A percentile compares a stretch with the other conserved stretches of the same genome.
phyloP scores from a whole-genome alignment of 176 grass and related monocot species.

The Cenchrus purpureus region DNA sequence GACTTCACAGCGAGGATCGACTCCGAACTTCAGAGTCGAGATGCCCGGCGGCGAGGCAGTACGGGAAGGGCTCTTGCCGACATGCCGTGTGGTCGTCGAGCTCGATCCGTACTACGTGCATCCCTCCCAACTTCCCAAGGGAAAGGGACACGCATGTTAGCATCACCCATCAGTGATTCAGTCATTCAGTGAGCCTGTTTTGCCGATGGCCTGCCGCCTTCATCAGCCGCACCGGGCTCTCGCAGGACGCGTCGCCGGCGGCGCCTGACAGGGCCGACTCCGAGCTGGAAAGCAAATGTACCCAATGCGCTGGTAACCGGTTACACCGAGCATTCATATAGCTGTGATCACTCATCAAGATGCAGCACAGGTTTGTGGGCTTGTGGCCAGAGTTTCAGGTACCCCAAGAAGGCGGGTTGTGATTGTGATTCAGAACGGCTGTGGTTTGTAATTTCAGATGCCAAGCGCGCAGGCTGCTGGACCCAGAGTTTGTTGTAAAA shows the following conservation, averaged over 20 bases:
- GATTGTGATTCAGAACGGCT: not conserved
- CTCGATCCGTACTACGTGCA: not conserved
- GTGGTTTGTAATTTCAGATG: not conserved
- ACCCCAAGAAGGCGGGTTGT: not conserved
- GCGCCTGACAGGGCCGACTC: too few species aligned
- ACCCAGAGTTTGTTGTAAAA: too few species aligned
- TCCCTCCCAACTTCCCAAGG: not conserved
- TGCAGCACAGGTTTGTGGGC: not conserved
- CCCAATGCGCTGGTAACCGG: not conserved
- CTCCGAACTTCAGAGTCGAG: too few species aligned
- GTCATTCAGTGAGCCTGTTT: too few species aligned
- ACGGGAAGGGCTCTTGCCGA: too few species aligned
- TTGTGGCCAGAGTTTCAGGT: not conserved
- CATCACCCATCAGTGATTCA: too few species aligned
- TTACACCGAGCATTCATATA: not conserved
- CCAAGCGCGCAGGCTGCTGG: not conserved
- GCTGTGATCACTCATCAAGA: not conserved
- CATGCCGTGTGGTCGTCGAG: not conserved
- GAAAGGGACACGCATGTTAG: not conserved
- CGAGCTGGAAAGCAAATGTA: not conserved
- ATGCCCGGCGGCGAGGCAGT: too few species aligned
- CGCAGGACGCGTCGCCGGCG: too few species aligned
- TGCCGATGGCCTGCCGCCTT: too few species aligned
- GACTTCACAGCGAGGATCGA: too few species aligned
- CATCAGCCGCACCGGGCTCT: too few species aligned